Evolutionary conservation across 2,329 filamentous ascomycete species (phyloP).

Genomic region (Aureobasidium musti): DNA sequence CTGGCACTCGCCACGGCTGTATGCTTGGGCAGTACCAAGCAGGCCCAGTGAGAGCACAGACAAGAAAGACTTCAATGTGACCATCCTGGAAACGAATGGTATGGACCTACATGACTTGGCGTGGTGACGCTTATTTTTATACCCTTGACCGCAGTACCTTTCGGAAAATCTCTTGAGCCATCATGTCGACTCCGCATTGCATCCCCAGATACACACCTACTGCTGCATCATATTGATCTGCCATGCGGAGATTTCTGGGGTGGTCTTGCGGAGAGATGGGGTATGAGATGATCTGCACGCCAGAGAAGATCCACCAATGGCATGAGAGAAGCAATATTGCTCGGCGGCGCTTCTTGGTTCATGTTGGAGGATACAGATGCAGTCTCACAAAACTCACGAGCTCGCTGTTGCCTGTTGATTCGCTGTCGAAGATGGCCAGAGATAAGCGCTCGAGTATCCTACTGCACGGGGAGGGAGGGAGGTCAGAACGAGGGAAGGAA

Average conservation of each 20-base stretch:
- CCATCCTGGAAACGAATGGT: constrained; percentile 1
- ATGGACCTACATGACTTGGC: constrained; percentile 15
- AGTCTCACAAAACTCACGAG: not conserved
- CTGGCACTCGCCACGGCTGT: constrained; percentile 41
- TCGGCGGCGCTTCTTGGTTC: not conserved
- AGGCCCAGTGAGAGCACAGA: constrained; percentile 25
- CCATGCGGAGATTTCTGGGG: constrained; percentile 16
- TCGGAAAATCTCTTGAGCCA: constrained; percentile 10
- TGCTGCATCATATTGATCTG: not conserved
- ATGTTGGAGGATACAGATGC: not conserved
- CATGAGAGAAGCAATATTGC: no score
- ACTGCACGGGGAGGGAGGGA: no score
- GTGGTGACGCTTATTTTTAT: constrained; percentile 26
- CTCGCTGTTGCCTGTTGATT: not conserved
- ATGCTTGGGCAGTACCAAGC: constrained; percentile 17
- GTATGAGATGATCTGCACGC: constrained; percentile 15
- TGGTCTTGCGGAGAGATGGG: constrained; percentile 19
- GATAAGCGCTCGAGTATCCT: no score
- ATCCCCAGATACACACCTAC: constrained; percentile 1
- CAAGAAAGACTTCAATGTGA: not conserved
- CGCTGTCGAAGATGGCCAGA: not conserved
- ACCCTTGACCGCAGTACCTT: not conserved
- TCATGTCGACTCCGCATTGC: constrained; percentile 23
- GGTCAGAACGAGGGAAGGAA: no score
- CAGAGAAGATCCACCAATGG: constrained; percentile 30